Percentiles rank a stretch among this genome's conserved stretches.
phyloP scores from a whole-genome alignment of 1,139 yeast genomes.

The Suhomyces taliae region DNA sequence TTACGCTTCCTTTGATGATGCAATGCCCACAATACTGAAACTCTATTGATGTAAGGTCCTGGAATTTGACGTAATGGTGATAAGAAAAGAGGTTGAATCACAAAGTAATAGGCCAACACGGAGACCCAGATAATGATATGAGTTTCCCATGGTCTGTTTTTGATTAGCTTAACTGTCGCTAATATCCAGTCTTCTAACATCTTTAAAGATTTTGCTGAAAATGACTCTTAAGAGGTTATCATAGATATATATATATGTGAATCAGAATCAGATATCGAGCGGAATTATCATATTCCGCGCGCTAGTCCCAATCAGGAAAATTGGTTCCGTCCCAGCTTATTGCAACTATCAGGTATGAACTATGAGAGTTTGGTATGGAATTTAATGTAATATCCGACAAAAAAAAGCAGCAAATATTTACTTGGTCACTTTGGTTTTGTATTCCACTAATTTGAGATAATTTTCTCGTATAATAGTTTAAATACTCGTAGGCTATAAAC shows the following conservation, averaged over 20 bases:
- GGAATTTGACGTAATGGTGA: conserved; percentile 58
- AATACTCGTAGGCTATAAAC: too few species aligned
- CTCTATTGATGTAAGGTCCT: conserved; percentile 58
- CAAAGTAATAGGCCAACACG: conserved; percentile 25
- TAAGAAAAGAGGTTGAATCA: conserved; percentile 46
- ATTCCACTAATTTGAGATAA: too few species aligned
- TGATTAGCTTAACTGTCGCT: background rate
- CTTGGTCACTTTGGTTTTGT: too few species aligned
- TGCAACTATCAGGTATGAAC: too few species aligned
- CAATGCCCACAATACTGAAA: conserved; percentile 48
- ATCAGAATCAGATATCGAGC: background rate
- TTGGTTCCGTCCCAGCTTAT: background rate
- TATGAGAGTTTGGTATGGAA: too few species aligned
- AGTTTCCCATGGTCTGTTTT: background rate
- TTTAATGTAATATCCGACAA: too few species aligned
- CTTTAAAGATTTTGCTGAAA: background rate
- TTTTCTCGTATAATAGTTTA: too few species aligned
- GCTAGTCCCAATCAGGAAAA: conserved; percentile 1
- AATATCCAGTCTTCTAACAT: conserved; percentile 4
- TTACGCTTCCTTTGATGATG: conserved; percentile 53
- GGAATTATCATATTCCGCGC: conserved; percentile 3
- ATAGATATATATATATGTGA: background rate
- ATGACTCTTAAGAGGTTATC: background rate
- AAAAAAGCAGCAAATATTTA: too few species aligned
- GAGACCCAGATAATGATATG: background rate